Evolutionary conservation across 495 filamentous ascomycete genomes (phyloP).

Genomic region (Xylaria intraflava): DNA sequence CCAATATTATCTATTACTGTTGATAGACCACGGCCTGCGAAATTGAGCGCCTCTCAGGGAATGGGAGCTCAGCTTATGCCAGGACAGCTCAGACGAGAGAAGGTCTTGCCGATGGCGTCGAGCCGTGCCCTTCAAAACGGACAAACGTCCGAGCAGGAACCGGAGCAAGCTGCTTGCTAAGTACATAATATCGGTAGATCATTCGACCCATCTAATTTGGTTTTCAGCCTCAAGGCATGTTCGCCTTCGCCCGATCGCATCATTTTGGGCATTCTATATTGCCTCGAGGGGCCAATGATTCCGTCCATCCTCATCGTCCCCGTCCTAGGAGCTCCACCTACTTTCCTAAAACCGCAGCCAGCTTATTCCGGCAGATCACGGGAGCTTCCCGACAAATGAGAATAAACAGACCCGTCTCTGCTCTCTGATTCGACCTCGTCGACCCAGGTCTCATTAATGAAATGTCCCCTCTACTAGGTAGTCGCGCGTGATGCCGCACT

Average conservation of each 20-base stretch:
- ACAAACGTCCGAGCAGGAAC: neutral
- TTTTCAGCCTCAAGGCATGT: constrained; percentile 6
- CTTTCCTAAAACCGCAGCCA: constrained; percentile 8
- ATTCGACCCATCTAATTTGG: neutral
- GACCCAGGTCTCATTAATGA: constrained; percentile 4
- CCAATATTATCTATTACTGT: neutral
- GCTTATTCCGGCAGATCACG: constrained; percentile 3
- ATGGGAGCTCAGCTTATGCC: constrained; percentile 1
- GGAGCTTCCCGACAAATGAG: constrained; percentile 7
- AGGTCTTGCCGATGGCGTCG: neutral
- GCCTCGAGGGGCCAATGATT: neutral
- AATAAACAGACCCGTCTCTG: constrained; percentile 1
- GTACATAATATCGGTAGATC: neutral
- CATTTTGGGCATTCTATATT: neutral
- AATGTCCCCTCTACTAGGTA: neutral
- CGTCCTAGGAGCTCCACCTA: neutral
- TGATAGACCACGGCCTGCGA: neutral
- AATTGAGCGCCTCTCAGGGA: neutral
- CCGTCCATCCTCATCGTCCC: neutral
- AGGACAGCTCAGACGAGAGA: neutral
- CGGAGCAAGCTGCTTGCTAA: neutral
- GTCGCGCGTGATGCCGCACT: constrained; percentile 10
- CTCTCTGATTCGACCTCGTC: constrained; percentile 7
- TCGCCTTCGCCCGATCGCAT: neutral
- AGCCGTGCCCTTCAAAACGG: neutral